Conservation (phyloP, 2,329 filamentous ascomycete species). For the Colletotrichum tofieldiae region DNA sequence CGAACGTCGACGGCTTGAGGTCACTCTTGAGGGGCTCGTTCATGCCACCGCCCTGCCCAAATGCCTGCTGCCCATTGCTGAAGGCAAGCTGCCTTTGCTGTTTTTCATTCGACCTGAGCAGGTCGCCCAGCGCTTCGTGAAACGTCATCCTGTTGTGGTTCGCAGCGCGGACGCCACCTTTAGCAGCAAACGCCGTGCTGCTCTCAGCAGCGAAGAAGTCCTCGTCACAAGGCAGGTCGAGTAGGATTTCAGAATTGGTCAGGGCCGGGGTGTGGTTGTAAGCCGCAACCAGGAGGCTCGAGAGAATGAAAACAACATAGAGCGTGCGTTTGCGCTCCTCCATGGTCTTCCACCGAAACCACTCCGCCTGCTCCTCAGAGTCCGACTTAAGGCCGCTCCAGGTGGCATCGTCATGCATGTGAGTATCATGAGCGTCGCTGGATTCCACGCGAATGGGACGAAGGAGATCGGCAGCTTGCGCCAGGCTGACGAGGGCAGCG, state of each 20-base stretch:
- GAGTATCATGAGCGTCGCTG: constrained; percentile 67
- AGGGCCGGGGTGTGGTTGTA: constrained; percentile 94
- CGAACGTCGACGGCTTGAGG: constrained; percentile 89
- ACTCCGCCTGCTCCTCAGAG: constrained; percentile 78
- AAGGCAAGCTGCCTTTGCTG: constrained; percentile 70
- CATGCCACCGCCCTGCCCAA: constrained; percentile 57
- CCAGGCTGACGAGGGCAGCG: constrained; percentile 90
- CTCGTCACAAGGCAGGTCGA: constrained; percentile 94
- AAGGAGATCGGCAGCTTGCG: constrained; percentile 86
- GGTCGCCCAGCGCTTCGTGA: constrained; percentile 83
- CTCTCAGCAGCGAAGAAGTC: constrained; percentile 89
- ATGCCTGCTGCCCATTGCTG: constrained; percentile 59
- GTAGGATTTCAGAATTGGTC: constrained; percentile 92
- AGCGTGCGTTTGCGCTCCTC: constrained; percentile 96
- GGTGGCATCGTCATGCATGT: constrained; percentile 69
- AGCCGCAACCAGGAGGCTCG: constrained; percentile 89
- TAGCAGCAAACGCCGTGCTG: constrained; percentile 84
- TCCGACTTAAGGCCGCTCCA: constrained; percentile 64
- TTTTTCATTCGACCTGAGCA: constrained; percentile 83
- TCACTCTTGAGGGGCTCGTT: constrained; percentile 66
- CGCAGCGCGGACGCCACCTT: constrained; percentile 80
- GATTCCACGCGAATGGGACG: constrained; percentile 62
- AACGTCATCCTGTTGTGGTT: constrained; percentile 84
- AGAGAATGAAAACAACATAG: constrained; percentile 91
- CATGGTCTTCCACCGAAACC: constrained; percentile 88